Percentiles rank a stretch among this genome's conserved stretches.
Evolutionary conservation across 805 yeast genomes (phyloP).

Genomic region (Gaillardinia entomophila): DNA sequence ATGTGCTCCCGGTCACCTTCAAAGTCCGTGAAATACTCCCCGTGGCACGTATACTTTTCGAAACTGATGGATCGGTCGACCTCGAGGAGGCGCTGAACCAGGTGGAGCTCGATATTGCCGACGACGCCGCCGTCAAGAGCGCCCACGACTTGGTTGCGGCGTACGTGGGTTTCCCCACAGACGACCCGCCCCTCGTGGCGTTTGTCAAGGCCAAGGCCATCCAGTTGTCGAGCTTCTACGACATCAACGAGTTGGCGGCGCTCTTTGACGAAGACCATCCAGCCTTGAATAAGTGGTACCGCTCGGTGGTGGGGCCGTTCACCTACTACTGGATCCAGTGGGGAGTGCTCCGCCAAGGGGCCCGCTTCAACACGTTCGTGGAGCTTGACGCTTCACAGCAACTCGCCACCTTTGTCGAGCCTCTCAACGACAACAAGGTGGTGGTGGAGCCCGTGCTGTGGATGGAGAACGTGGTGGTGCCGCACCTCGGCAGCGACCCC

Average conservation of each 20-base stretch:
- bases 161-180: not conserved
- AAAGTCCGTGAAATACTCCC: no score
- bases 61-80: no score
- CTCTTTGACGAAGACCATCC: conserved; percentile 1
- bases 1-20: not conserved
- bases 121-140: conserved; percentile 4
- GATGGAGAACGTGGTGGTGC: not conserved
- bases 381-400: not conserved
- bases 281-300: conserved; percentile 10
- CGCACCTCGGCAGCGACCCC: not conserved
- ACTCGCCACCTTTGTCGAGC: not conserved
- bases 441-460: not conserved
- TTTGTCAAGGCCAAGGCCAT: conserved; percentile 10
- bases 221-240: conserved; percentile 8
- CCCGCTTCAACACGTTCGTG: not conserved
- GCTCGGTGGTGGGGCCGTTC: conserved; percentile 12
- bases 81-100: not conserved
- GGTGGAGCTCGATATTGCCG: not conserved
- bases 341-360: conserved; percentile 1
- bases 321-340: conserved; percentile 8
- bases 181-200: no score
- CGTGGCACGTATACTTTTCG: no score
- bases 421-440: not conserved
- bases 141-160: conserved; percentile 5
- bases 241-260: conserved; percentile 4